Evolutionary conservation across 2,329 filamentous ascomycete genomes (phyloP).

Genomic region (Gyromitra esculenta): DNA sequence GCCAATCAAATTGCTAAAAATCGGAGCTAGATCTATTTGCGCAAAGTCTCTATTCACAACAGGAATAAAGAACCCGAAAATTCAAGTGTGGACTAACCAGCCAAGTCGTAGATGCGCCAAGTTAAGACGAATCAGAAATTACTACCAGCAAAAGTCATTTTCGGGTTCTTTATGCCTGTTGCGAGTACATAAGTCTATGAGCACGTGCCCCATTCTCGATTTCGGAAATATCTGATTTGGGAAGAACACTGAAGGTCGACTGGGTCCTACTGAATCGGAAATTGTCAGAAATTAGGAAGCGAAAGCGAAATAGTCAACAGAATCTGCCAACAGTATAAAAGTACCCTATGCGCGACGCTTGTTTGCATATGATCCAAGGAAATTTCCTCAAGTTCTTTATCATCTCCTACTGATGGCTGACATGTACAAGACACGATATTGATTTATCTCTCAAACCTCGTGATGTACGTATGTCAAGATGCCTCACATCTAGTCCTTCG

Average conservation of each 20-base stretch:
- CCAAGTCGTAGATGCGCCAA: too few relatives aligned
- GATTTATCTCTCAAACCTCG: neutral
- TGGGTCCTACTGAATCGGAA: neutral
- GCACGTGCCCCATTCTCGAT: neutral
- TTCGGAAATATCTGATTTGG: neutral
- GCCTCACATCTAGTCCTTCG: neutral
- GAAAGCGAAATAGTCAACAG: neutral
- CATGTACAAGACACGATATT: neutral
- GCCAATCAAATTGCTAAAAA: too few relatives aligned
- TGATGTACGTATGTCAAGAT: neutral
- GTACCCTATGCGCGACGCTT: neutral
- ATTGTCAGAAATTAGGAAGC: neutral
- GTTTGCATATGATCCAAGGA: neutral
- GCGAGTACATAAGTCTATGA: neutral
- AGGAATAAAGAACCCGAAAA: too few relatives aligned
- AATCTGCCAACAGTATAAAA: neutral
- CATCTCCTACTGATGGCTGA: neutral
- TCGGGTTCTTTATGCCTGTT: too few relatives aligned
- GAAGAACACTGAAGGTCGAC: neutral
- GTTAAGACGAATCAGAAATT: too few relatives aligned
- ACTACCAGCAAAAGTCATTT: too few relatives aligned
- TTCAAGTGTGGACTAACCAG: too few relatives aligned
- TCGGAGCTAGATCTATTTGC: too few relatives aligned
- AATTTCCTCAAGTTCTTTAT: neutral
- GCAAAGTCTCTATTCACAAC: too few relatives aligned